A percentile compares a stretch with the other conserved stretches of the same genome.
Conservation (phyloP, 768 basidiomycete species). For the Lyophyllum decastes region DNA sequence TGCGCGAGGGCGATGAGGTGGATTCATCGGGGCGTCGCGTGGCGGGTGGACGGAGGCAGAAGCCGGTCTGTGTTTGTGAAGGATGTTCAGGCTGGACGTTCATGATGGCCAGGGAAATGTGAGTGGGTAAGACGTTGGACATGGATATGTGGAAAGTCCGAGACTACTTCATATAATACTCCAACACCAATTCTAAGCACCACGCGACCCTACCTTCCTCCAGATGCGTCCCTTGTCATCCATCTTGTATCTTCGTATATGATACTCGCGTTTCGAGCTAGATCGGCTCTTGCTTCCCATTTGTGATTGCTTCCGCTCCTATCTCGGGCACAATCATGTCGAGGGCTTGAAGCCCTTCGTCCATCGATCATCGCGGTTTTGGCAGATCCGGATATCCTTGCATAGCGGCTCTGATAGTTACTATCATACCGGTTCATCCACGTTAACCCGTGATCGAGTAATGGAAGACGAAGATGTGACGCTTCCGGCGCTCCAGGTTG, state of each 20-base stretch:
- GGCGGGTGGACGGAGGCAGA: too few relatives aligned
- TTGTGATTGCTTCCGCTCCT: background rate
- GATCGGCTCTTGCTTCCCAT: background rate
- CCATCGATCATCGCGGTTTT: background rate
- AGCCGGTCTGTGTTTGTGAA: too few relatives aligned
- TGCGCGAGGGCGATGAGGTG: background rate
- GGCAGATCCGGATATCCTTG: background rate
- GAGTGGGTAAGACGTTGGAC: too few relatives aligned
- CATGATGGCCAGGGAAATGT: too few relatives aligned
- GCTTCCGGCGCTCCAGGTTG: background rate
- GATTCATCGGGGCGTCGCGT: too few relatives aligned
- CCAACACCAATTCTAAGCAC: background rate
- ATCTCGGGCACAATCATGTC: background rate
- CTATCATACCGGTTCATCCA: background rate
- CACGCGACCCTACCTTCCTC: too few relatives aligned
- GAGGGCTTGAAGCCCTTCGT: background rate
- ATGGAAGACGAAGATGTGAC: background rate
- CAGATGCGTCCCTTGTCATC: too few relatives aligned
- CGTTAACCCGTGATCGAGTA: background rate
- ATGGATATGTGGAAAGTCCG: background rate
- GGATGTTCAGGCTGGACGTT: too few relatives aligned
- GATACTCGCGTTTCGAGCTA: background rate
- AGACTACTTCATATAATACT: background rate
- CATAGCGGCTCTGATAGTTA: too few relatives aligned
- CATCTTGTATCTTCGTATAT: background rate